Percentiles rank a stretch among this genome's conserved stretches.
Conservation (phyloP, 441 rosid species). For the Croton laevigatus region DNA sequence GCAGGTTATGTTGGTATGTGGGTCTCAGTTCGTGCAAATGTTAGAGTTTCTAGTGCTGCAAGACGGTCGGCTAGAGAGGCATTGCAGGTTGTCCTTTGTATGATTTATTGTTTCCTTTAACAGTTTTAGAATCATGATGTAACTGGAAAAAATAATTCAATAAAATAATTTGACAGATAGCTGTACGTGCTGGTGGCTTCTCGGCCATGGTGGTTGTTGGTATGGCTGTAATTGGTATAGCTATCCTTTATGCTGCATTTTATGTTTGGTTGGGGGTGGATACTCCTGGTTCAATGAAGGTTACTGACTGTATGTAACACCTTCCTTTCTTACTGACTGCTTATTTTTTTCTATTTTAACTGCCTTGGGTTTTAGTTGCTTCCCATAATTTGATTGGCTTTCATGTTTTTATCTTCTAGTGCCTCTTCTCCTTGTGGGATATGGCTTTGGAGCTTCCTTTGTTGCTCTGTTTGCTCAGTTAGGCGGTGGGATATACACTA, state of each 20-base stretch:
- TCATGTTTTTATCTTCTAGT: conserved; percentile 43
- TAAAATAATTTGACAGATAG: conserved; percentile 51
- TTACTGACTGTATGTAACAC: conserved; percentile 75
- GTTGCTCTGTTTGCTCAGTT: conserved; percentile 99
- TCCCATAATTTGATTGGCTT: conserved; percentile 19
- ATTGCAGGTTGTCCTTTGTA: conserved; percentile 62
- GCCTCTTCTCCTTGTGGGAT: conserved; percentile 98
- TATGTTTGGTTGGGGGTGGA: conserved; percentile 90
- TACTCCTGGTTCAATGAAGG: conserved; percentile 80
- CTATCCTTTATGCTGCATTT: conserved; percentile 88
- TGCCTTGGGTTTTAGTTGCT: neutral
- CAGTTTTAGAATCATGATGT: conserved; percentile 20
- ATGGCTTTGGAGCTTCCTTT: conserved; percentile 99
- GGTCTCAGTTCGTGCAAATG: conserved; percentile 99
- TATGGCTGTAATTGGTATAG: conserved; percentile 96
- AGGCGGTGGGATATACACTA: conserved; percentile 98
- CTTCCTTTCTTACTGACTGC: conserved; percentile 18
- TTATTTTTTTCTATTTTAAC: neutral
- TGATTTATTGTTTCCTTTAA: conserved; percentile 11
- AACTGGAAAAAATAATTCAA: conserved; percentile 10
- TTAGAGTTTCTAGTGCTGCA: conserved; percentile 96
- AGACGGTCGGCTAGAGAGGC: conserved; percentile 99
- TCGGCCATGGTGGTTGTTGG: conserved; percentile 98
- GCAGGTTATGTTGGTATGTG: conserved; percentile 99
- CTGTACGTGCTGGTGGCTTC: conserved; percentile 98